Evolutionary conservation across 2,329 filamentous ascomycete genomes (phyloP).

Genomic region (Capronia americana): DNA sequence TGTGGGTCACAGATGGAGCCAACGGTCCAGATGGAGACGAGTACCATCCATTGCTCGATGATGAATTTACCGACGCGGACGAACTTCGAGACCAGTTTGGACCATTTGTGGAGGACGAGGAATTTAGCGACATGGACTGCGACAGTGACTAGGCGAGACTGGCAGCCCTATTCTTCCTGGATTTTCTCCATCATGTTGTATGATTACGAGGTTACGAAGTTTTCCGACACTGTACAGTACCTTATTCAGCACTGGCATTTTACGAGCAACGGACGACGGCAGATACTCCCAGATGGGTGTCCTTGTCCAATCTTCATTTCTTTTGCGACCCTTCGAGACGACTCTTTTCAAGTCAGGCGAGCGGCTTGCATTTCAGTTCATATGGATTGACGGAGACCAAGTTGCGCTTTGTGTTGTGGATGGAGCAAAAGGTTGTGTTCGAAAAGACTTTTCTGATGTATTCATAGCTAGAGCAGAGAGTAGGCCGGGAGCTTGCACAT

Average conservation of each 20-base stretch:
- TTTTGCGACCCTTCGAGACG: conserved; percentile 13
- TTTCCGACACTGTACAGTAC: conserved; percentile 29
- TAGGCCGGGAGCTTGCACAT: neutral
- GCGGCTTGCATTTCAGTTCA: conserved; percentile 10
- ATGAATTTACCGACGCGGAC: conserved; percentile 31
- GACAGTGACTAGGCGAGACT: conserved; percentile 21
- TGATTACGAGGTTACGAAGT: conserved; percentile 30
- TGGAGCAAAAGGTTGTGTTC: conserved; percentile 11
- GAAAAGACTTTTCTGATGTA: conserved; percentile 15
- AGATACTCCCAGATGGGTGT: conserved; percentile 29
- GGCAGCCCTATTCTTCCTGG: conserved; percentile 6
- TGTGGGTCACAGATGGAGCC: conserved; percentile 31
- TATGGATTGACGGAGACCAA: conserved; percentile 1
- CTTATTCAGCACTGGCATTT: conserved; percentile 30
- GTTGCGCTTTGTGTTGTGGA: conserved; percentile 19
- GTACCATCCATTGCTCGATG: conserved; percentile 31
- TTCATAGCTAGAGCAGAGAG: conserved; percentile 11
- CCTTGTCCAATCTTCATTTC: conserved; percentile 17
- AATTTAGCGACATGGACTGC: conserved; percentile 34
- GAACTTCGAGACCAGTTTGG: conserved; percentile 32
- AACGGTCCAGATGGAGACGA: conserved; percentile 22
- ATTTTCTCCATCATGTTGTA: conserved; percentile 19
- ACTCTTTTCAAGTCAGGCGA: conserved; percentile 10
- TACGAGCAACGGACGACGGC: conserved; percentile 31
- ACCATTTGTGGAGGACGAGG: conserved; percentile 28